These are phyloP conservation scores for Akanthomyces dipterigenus DNA, from an alignment of 2,329 filamentous ascomycete species.

Conservation along the genomic window DNA sequence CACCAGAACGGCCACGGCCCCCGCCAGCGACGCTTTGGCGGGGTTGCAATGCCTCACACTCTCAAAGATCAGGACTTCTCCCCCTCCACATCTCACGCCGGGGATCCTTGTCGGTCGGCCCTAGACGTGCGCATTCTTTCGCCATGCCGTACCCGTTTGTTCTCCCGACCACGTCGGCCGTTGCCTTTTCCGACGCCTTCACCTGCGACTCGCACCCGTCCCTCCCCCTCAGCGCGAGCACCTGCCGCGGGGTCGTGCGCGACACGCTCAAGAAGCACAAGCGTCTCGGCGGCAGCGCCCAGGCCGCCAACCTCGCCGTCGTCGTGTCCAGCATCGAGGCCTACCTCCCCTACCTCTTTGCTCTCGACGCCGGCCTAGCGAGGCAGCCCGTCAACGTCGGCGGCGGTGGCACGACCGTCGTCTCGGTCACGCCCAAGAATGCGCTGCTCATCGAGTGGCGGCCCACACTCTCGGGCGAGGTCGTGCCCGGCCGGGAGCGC, in stretches of 20 bases:
- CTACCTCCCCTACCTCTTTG: constrained; percentile 80
- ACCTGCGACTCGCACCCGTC: constrained; percentile 81
- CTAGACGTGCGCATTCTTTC: no score
- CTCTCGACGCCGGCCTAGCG: constrained; percentile 66
- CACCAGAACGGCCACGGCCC: not conserved
- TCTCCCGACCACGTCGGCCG: constrained; percentile 82
- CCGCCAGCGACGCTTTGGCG: constrained; percentile 8
- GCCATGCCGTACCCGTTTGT: constrained; percentile 83
- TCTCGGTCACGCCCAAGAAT: constrained; percentile 57
- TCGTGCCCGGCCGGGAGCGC: constrained; percentile 57
- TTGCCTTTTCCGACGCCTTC: constrained; percentile 74
- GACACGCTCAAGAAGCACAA: constrained; percentile 86
- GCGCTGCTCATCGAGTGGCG: constrained; percentile 72
- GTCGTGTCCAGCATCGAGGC: constrained; percentile 63
- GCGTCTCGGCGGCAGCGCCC: constrained; percentile 65
- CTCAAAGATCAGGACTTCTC: not conserved
- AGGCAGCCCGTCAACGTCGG: constrained; percentile 28
- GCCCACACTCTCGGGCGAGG: constrained; percentile 62
- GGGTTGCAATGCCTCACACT: constrained; percentile 1
- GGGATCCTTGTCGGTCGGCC: no score
- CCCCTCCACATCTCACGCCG: not conserved
- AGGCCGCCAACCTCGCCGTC: constrained; percentile 61
- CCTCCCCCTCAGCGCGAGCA: constrained; percentile 73
- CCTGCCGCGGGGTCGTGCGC: constrained; percentile 74
- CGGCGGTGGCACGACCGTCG: constrained; percentile 37